Evolutionary conservation across 306 rosid species (phyloP).

Genomic region (Vigna hirtella): DNA sequence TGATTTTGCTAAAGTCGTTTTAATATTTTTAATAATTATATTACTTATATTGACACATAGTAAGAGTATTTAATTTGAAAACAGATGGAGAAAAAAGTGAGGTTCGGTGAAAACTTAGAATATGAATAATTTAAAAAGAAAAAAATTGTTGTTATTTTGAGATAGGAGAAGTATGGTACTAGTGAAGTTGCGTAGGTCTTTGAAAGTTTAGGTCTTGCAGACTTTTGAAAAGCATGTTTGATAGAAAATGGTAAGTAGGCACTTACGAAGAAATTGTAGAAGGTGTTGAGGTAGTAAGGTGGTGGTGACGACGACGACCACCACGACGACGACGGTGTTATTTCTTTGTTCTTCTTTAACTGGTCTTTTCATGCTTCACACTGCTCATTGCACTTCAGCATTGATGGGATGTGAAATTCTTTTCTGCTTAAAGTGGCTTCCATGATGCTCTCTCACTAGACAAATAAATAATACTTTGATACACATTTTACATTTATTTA

Average conservation of each 20-base stretch:
- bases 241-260: conserved; percentile 6
- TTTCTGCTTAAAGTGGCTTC: conserved; percentile 33
- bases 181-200: background rate
- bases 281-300: background rate
- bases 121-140: no score
- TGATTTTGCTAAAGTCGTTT: no score
- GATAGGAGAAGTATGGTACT: no score
- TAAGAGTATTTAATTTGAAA: no score
- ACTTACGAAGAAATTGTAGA: background rate
- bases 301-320: no score
- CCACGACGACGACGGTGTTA: no score
- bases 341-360: conserved; percentile 1
- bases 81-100: no score
- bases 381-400: conserved; percentile 38
- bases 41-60: no score
- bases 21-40: no score
- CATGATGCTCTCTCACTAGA: background rate
- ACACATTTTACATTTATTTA: no score
- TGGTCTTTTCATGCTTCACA: conserved; percentile 43
- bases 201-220: conserved; percentile 6
- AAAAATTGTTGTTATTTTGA: no score
- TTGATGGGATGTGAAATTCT: conserved; percentile 33
- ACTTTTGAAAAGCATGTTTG: conserved; percentile 9
- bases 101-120: no score
- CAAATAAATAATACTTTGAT: background rate